phyloP scores from a whole-genome alignment of 108 stramenopile species.

The Skeletonema costatum region DNA sequence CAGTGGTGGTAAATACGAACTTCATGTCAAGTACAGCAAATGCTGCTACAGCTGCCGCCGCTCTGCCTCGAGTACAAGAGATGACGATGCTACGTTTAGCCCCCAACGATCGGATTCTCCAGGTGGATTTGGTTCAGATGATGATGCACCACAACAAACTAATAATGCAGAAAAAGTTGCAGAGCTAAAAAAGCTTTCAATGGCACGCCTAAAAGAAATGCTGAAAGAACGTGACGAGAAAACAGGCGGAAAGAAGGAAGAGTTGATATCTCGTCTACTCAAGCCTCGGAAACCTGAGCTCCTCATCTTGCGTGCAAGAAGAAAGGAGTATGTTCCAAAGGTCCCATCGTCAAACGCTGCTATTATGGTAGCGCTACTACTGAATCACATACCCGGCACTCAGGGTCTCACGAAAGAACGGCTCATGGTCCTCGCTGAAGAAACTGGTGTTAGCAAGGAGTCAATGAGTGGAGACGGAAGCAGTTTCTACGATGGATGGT shows the following conservation, averaged over 20 bases:
- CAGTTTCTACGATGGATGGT: constrained; percentile 60
- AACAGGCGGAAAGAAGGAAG: constrained; percentile 51
- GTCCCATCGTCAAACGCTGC: constrained; percentile 52
- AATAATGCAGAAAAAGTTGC: constrained; percentile 6
- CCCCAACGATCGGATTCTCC: not conserved
- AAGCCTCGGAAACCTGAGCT: constrained; percentile 61
- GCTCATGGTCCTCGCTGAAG: constrained; percentile 58
- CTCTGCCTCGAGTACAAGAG: not conserved
- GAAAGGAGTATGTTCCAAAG: constrained; percentile 60
- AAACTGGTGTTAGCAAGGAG: constrained; percentile 57
- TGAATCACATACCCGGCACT: constrained; percentile 46
- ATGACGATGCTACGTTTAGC: constrained; percentile 1
- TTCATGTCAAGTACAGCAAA: not conserved
- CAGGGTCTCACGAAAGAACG: constrained; percentile 58
- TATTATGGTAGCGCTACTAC: constrained; percentile 56
- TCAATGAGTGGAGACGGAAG: constrained; percentile 66
- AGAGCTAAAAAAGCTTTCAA: constrained; percentile 40
- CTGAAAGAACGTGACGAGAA: constrained; percentile 55
- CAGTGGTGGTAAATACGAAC: constrained; percentile 30
- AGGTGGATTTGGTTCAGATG: not conserved
- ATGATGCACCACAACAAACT: not conserved
- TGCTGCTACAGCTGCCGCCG: not conserved
- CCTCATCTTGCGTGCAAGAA: constrained; percentile 33
- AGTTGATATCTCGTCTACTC: constrained; percentile 54
- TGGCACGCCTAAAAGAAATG: constrained; percentile 40